phyloP scores from a whole-genome alignment of 176 grass and related monocot species.

The Guadua angustifolia region DNA sequence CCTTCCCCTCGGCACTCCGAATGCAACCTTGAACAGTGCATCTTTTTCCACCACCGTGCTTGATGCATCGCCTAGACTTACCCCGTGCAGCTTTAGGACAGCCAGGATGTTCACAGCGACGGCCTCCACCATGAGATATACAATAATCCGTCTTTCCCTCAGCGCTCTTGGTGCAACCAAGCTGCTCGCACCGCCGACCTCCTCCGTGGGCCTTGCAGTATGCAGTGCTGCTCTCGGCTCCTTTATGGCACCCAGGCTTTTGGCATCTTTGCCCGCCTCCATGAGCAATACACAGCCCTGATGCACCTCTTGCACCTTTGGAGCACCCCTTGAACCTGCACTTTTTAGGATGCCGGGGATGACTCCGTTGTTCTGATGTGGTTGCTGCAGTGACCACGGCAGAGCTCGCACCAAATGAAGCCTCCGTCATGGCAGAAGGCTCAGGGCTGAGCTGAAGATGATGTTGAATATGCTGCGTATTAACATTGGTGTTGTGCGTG shows the following conservation, averaged over 20 bases:
- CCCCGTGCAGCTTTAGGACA: slow-evolving; percentile 73
- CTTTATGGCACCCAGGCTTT: slow-evolving; percentile 70
- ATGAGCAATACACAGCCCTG: slow-evolving; percentile 70
- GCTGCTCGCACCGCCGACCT: slow-evolving; percentile 60
- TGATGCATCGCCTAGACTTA: slow-evolving; percentile 67
- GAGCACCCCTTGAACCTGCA: slow-evolving; percentile 75
- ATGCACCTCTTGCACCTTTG: slow-evolving; percentile 67
- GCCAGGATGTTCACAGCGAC: slow-evolving; percentile 53
- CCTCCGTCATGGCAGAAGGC: slow-evolving; percentile 55
- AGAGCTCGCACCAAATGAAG: slow-evolving; percentile 62
- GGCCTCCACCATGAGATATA: slow-evolving; percentile 68
- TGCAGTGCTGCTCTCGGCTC: slow-evolving; percentile 66
- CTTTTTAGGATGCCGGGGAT: slow-evolving; percentile 63
- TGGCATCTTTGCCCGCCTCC: slow-evolving; percentile 76
- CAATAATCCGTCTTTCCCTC: slow-evolving; percentile 77
- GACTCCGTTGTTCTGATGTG: slow-evolving; percentile 51
- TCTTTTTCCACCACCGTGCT: slow-evolving; percentile 73
- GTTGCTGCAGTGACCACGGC: slow-evolving; percentile 49
- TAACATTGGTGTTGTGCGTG: background rate
- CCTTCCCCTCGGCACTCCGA: slow-evolving; percentile 65
- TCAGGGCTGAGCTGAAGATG: slow-evolving; percentile 60
- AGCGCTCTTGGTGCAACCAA: slow-evolving; percentile 74
- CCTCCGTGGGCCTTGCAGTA: slow-evolving; percentile 77
- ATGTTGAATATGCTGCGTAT: slow-evolving; percentile 39
- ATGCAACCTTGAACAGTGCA: slow-evolving; percentile 58